Base-by-base conservation (phyloP, 371 early-diverging fungal genomes). In the Syncephalastrum racemosum region DNA sequence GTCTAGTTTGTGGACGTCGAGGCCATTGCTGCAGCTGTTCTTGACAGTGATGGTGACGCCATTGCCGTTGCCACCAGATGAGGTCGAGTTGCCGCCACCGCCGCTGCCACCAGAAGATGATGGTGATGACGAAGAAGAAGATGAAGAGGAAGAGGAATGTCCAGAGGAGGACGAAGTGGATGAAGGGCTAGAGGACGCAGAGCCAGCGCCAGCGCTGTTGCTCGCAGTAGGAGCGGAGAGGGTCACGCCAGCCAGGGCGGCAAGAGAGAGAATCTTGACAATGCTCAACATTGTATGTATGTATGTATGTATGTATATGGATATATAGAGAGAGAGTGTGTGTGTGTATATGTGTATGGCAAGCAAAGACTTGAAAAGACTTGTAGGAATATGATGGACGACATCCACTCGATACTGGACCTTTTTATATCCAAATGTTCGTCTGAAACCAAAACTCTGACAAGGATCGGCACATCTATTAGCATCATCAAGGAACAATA, bases 11-110 rank as follows among this genome's bases (percentile, higher is more conserved):
- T 69, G 65, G 12, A 71, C 58, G 41, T 71, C 61, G 14, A 71
- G 44, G 42, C 51, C 22, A 8, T 61, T 53, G 4, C 50, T 43
- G 51, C 75, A 75, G 40, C 53, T 65, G 53, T 75, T 75, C 50
- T 71, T 67, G 50, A 75, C 64, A 19, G 66, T 71, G 24, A 75
- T 71, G 13, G 64, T 46, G 6, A 68, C 63, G 54, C 52, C 47
- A 27, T 56, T 44, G 19, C 46, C 20, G 54, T 39, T 45, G 25
- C 53, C 53, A 6, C 50, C 36, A 0, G 50, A 50, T 39, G 50
- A 50, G 40, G 50, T 50, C 16, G 50, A 48, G 25, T 50, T 25
- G 18, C 53, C 53, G n/a, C n/a, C n/a, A n/a, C n/a, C n/a, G n/a
- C n/a, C n/a, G n/a, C n/a, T n/a, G n/a, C n/a, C n/a, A n/a, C n/a